Evolutionary conservation across 495 filamentous ascomycete species (phyloP).

Genomic region (Xylaria grammica): DNA sequence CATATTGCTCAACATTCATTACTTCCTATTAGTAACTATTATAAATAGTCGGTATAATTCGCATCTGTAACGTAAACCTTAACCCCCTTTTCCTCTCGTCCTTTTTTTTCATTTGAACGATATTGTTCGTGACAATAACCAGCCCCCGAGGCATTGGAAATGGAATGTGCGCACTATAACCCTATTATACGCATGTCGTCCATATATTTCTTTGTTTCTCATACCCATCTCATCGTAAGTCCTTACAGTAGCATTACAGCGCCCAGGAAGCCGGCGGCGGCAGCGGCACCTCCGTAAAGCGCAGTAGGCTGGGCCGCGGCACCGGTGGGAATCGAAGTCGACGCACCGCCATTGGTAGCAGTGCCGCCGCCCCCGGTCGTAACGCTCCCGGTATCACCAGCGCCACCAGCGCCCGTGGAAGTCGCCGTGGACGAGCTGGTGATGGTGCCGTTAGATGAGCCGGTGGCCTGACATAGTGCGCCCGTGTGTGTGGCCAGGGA

Average conservation of each 20-base stretch:
- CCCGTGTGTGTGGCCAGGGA: slow-evolving; percentile 12
- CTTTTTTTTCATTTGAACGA: too few species aligned
- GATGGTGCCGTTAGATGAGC: background rate
- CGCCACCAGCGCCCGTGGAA: background rate
- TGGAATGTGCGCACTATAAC: too few species aligned
- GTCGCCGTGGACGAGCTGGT: background rate
- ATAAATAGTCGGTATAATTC: too few species aligned
- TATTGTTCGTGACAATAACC: too few species aligned
- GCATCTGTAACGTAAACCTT: too few species aligned
- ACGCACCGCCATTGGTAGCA: background rate
- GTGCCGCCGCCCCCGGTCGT: background rate
- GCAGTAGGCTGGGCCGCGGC: slow-evolving; percentile 22
- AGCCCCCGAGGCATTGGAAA: too few species aligned
- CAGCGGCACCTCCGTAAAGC: slow-evolving; percentile 20
- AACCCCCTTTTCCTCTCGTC: too few species aligned
- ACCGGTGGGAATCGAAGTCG: background rate
- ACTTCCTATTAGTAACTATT: too few species aligned
- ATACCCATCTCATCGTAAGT: background rate
- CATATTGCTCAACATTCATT: too few species aligned
- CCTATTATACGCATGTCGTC: too few species aligned
- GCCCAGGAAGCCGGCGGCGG: slow-evolving; percentile 24
- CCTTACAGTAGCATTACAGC: slow-evolving; percentile 27
- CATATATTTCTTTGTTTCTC: too few species aligned
- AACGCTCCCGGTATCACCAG: background rate
- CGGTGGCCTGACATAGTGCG: slow-evolving; percentile 10